Base-by-base conservation (phyloP, 2,329 filamentous ascomycete genomes). In the Curvularia sp. region DNA sequence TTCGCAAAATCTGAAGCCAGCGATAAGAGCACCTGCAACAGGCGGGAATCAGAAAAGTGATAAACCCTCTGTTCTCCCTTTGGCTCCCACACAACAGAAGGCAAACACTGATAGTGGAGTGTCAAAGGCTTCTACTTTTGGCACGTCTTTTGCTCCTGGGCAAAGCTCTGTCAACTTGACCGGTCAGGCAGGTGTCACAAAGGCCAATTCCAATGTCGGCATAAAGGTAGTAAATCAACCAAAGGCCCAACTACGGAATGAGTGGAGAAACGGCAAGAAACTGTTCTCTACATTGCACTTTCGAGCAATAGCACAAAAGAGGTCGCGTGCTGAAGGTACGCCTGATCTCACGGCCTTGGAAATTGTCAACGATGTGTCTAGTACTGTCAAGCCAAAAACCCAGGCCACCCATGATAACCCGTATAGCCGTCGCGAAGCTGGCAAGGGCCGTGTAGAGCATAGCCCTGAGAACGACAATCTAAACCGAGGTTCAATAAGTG, bases 211-310 rank as follows among this genome's bases (percentile, higher is more conserved):
- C 18, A 41, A 56, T 43, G 45, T 36, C 21, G 57, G 61, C 3
- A 75, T 75, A 42, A 71, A 53, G 12, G 59, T 76, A 5, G 56
- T 73, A 27, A 72, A 77, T 36, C 9, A 72, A 36, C 64, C 66
- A 1, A 66, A 60, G 15, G 32, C 45, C 2, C 49, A 53, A 3
- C 39, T 32, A 2, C 65, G 51, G 39, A 65, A 54, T 32, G 46
- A 32, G 41, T 66, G 60, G 64, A 53, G 59, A 18, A 63, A 64
- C 3, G 57, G 58, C 2, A 57, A 64, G 3, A 63, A 59, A 7
- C 59, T 53, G 0, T 77, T 63, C 42, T 53, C 9, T 0, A 75
- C 57, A 9, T 12, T 72, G 15, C 48, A 63, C 3, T 68, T 49
- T 51, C 51, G 64, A 19, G 15, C 41, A 5, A 58, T 55, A 27